A percentile compares a stretch with the other conserved stretches of the same genome.
Conservation (phyloP, 2,329 filamentous ascomycete genomes). For the Diplodia intermedia region DNA sequence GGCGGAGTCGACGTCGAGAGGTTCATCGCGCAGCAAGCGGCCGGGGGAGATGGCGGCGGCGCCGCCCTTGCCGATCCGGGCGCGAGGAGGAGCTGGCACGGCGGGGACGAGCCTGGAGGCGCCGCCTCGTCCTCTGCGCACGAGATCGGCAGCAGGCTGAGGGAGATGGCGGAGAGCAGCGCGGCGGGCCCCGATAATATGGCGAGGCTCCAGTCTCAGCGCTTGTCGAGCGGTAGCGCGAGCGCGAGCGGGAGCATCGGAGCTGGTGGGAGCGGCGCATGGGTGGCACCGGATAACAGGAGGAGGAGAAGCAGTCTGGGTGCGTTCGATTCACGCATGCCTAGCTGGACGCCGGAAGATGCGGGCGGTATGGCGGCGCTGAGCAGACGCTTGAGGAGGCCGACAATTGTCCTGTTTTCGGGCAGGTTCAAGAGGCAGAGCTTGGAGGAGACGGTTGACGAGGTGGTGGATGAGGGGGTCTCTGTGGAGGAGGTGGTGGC, state of each 20-base stretch:
- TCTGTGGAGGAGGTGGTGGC: neutral
- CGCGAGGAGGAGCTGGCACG: neutral
- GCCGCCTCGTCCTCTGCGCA: neutral
- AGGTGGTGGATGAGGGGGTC: slow-evolving; percentile 1
- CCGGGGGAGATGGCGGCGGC: neutral
- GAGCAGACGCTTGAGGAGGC: slow-evolving; percentile 5
- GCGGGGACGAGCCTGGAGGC: neutral
- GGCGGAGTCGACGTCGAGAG: slow-evolving; percentile 19
- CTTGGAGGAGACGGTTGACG: slow-evolving; percentile 22
- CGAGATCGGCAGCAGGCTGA: slow-evolving; percentile 10
- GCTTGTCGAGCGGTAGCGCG: neutral
- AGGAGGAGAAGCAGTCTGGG: slow-evolving; percentile 9
- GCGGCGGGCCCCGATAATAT: neutral
- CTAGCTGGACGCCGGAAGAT: neutral
- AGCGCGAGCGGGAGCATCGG: neutral
- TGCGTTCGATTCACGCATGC: slow-evolving; percentile 9
- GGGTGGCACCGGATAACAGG: neutral
- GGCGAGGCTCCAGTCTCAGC: neutral
- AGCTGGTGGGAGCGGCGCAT: neutral
- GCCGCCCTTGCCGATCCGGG: neutral
- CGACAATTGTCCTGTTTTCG: slow-evolving; percentile 27
- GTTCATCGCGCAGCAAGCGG: slow-evolving; percentile 22
- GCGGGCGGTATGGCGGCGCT: neutral
- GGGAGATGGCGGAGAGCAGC: slow-evolving; percentile 15
- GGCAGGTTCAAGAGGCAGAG: slow-evolving; percentile 22